Evolutionary conservation across 441 rosid species (phyloP).

Genomic region (Raphanus hybrid): DNA sequence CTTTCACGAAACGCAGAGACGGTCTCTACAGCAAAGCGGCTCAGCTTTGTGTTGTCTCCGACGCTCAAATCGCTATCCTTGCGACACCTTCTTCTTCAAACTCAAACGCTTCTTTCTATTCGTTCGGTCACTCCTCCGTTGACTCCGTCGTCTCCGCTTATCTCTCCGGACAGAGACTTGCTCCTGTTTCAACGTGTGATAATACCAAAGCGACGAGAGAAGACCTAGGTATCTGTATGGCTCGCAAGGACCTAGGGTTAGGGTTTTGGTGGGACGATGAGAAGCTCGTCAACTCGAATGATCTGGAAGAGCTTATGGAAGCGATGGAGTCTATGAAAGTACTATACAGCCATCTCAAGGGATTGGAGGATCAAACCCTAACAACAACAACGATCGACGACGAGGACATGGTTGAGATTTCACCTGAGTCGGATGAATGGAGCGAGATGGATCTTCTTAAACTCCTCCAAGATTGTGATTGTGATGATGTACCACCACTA

Average conservation of each 20-base stretch:
- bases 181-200: not conserved
- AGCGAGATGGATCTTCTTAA: not conserved
- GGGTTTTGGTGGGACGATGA: not conserved
- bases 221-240: not conserved
- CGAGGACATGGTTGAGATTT: not conserved
- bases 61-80: not conserved
- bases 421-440: not conserved
- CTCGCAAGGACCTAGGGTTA: not conserved
- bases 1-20: not conserved
- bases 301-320: not conserved
- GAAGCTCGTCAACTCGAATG: not conserved
- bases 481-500: too few relatives aligned
- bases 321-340: not conserved
- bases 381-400: not conserved
- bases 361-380: not conserved
- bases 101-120: not conserved
- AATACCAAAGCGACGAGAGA: not conserved
- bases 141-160: not conserved
- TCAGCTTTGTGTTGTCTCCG: not conserved
- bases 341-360: not conserved
- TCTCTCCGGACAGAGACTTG: not conserved
- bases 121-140: not conserved
- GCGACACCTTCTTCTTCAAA: not conserved
- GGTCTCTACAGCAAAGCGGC: not conserved
- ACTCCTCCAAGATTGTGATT: not conserved